These are phyloP conservation scores for Xylaria bambusicola DNA, from an alignment of 495 filamentous ascomycete species.

Conservation along the genomic window DNA sequence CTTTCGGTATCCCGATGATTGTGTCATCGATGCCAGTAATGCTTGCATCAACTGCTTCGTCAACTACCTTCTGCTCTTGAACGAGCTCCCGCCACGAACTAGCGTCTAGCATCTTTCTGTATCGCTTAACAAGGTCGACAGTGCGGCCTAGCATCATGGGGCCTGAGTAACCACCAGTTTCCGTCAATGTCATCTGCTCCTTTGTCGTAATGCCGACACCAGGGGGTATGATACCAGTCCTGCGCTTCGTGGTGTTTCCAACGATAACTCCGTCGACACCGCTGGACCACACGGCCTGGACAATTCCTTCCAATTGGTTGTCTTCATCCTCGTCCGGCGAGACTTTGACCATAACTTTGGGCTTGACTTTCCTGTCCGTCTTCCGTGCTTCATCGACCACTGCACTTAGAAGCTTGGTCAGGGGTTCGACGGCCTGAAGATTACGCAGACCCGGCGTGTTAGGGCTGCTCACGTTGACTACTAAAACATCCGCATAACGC, in stretches of 20 bases:
- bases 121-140: slow-evolving; percentile 71
- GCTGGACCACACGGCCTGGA: slow-evolving; percentile 76
- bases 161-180: slow-evolving; percentile 88
- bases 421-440: slow-evolving; percentile 76
- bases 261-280: slow-evolving; percentile 95
- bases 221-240: slow-evolving; percentile 66
- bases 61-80: slow-evolving; percentile 26
- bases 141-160: slow-evolving; percentile 83
- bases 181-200: slow-evolving; percentile 67
- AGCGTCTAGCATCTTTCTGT: slow-evolving; percentile 71
- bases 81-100: slow-evolving; percentile 31
- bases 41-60: slow-evolving; percentile 34
- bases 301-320: slow-evolving; percentile 81
- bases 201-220: slow-evolving; percentile 62
- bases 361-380: slow-evolving; percentile 69
- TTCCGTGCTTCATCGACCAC: slow-evolving; percentile 76
- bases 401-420: slow-evolving; percentile 75
- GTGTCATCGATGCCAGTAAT: slow-evolving; percentile 33
- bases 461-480: slow-evolving; percentile 95
- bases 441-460: slow-evolving; percentile 90
- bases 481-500: slow-evolving; percentile 86
- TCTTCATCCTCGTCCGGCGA: slow-evolving; percentile 89
- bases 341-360: slow-evolving; percentile 94
- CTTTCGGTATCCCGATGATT: slow-evolving; percentile 27
- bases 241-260: slow-evolving; percentile 91